phyloP scores from a whole-genome alignment of 2,329 filamentous ascomycete genomes.

The Alternaria hordeiaustralica region DNA sequence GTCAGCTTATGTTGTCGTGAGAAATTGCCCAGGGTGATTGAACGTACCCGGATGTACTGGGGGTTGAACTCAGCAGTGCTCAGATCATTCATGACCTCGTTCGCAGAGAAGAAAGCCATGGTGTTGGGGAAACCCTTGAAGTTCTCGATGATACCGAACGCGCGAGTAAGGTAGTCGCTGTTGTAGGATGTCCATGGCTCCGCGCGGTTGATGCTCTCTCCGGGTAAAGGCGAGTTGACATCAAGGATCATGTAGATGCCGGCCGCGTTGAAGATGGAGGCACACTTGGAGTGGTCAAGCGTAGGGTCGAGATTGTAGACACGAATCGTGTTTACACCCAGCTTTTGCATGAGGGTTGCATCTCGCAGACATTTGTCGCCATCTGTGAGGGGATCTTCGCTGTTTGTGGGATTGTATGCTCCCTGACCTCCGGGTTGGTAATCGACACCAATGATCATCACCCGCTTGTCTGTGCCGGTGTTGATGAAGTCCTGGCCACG shows the following conservation, averaged over 20 bases:
- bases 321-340: constrained; percentile 69
- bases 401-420: constrained; percentile 59
- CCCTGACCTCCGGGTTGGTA: constrained; percentile 68
- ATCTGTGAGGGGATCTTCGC: constrained; percentile 64
- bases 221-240: constrained; percentile 66
- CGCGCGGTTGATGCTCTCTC: constrained; percentile 63
- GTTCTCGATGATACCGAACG: constrained; percentile 69
- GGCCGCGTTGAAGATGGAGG: constrained; percentile 69
- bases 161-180: constrained; percentile 61
- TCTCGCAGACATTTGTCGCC: constrained; percentile 66
- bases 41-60: constrained; percentile 61
- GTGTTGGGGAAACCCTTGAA: constrained; percentile 72
- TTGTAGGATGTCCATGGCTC: constrained; percentile 64
- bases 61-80: constrained; percentile 59
- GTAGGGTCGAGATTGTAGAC: constrained; percentile 68
- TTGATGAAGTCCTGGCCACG: constrained; percentile 68
- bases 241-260: constrained; percentile 72
- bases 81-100: constrained; percentile 71
- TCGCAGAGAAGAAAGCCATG: constrained; percentile 71
- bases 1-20: neutral
- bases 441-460: constrained; percentile 67
- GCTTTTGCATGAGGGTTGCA: constrained; percentile 67
- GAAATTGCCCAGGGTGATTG: no score
- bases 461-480: constrained; percentile 62
- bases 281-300: constrained; percentile 67